phyloP scores from a whole-genome alignment of 2,329 filamentous ascomycete species.

The Aspergillus glaucus region DNA sequence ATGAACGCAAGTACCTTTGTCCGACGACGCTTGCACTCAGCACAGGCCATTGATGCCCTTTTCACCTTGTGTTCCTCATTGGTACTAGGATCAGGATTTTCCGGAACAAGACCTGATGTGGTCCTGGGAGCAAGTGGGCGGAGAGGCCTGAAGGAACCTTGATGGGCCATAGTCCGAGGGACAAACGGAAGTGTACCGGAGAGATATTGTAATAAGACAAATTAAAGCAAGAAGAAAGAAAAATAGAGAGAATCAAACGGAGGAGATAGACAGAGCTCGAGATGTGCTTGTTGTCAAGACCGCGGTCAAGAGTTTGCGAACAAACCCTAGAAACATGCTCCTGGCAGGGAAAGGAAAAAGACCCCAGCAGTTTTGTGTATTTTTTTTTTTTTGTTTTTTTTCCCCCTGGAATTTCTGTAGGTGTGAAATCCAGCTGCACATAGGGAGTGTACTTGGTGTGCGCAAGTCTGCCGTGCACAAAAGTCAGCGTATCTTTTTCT shows the following conservation, averaged over 20 bases:
- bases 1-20: constrained; percentile 26
- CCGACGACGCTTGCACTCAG: constrained; percentile 31
- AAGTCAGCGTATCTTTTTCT: too few relatives aligned
- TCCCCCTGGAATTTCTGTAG: too few relatives aligned
- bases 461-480: too few relatives aligned
- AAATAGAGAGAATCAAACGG: background rate
- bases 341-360: constrained; percentile 1
- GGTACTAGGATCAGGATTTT: background rate
- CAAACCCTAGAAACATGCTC: constrained; percentile 8
- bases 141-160: constrained; percentile 15
- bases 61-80: constrained; percentile 28
- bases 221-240: background rate
- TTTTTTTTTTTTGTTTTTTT: too few relatives aligned
- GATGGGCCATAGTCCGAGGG: constrained; percentile 21
- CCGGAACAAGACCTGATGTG: constrained; percentile 8
- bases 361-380: too few relatives aligned
- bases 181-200: background rate
- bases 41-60: constrained; percentile 32
- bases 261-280: background rate
- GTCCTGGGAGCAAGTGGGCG: constrained; percentile 28
- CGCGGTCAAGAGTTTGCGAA: background rate
- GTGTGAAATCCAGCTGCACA: too few relatives aligned
- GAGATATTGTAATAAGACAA: background rate
- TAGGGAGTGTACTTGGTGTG: too few relatives aligned
- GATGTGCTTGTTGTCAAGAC: too few relatives aligned